Conservation (phyloP, 345 rosid genomes). For the Acer campestre region DNA sequence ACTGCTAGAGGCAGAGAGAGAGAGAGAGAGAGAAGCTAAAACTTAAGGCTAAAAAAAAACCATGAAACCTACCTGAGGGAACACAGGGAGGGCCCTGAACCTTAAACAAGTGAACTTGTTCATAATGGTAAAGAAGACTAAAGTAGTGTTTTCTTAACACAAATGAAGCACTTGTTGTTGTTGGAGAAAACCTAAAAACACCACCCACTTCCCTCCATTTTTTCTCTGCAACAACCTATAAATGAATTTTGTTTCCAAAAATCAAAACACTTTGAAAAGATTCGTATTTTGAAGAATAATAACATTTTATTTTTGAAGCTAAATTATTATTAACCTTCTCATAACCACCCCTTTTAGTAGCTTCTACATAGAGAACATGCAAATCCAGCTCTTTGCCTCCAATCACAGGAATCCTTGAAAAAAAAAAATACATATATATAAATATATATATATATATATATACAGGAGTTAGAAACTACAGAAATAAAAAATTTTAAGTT, state of each 20-base stretch:
- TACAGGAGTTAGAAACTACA: not conserved
- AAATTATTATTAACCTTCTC: slow-evolving; percentile 56
- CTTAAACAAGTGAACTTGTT: slow-evolving; percentile 81
- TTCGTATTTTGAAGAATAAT: not conserved
- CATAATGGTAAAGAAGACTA: slow-evolving; percentile 81
- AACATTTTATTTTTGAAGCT: not conserved
- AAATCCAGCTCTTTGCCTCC: slow-evolving; percentile 95
- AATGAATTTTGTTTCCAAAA: not conserved
- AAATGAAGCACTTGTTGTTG: slow-evolving; percentile 95
- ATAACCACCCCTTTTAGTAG: slow-evolving; percentile 83
- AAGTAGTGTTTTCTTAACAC: slow-evolving; percentile 88
- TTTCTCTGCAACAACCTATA: slow-evolving; percentile 91
- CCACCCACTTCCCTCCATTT: slow-evolving; percentile 99
- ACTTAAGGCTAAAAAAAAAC: not conserved
- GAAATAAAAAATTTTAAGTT: not conserved
- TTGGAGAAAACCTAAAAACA: slow-evolving; percentile 81
- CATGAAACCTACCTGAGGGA: slow-evolving; percentile 50
- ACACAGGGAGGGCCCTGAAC: slow-evolving; percentile 58
- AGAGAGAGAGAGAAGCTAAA: not conserved
- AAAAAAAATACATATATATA: too few relatives aligned
- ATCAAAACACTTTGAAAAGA: not conserved
- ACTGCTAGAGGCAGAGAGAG: not conserved
- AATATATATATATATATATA: not conserved
- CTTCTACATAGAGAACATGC: slow-evolving; percentile 86
- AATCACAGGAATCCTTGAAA: slow-evolving; percentile 91